phyloP scores from a whole-genome alignment of 2,329 filamentous ascomycete species.

The Blastomyces gilchristii region DNA sequence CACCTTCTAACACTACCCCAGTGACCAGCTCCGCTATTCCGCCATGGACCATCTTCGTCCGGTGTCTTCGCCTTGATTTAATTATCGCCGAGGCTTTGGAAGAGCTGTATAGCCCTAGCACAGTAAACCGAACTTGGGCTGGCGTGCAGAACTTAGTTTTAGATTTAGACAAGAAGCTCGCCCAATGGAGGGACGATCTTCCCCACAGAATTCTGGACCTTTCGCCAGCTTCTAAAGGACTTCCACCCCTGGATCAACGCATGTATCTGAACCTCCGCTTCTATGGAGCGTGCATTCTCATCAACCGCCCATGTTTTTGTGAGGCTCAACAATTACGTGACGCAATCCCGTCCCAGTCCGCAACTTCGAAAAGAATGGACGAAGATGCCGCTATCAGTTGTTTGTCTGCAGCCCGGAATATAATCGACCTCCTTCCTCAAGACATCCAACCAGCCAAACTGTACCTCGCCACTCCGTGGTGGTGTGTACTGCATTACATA shows the following conservation, averaged over 20 bases:
- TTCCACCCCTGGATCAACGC: constrained; percentile 8
- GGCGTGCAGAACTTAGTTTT: constrained; percentile 24
- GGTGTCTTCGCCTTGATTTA: constrained; percentile 14
- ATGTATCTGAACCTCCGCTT: constrained; percentile 20
- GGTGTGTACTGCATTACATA: constrained; percentile 31
- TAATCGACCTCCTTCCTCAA: constrained; percentile 27
- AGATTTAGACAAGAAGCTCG: constrained; percentile 23
- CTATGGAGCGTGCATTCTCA: constrained; percentile 27
- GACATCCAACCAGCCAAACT: constrained; percentile 18
- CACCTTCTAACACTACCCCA: background rate
- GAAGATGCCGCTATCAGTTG: constrained; percentile 24
- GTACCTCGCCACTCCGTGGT: constrained; percentile 32
- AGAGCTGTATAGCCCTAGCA: constrained; percentile 25
- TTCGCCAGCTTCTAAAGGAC: background rate
- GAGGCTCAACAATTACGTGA: constrained; percentile 21
- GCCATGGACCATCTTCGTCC: constrained; percentile 11
- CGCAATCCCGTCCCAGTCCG: constrained; percentile 23
- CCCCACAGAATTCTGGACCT: constrained; percentile 16
- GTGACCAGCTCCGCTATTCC: background rate
- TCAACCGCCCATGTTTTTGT: constrained; percentile 33
- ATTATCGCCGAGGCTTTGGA: constrained; percentile 25
- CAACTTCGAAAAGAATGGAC: constrained; percentile 25
- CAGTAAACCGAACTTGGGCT: constrained; percentile 26
- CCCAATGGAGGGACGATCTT: constrained; percentile 25
- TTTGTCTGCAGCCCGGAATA: constrained; percentile 25